Evolutionary conservation across 176 grass and related monocot species (phyloP).

Genomic region (Leersia perrieri): DNA sequence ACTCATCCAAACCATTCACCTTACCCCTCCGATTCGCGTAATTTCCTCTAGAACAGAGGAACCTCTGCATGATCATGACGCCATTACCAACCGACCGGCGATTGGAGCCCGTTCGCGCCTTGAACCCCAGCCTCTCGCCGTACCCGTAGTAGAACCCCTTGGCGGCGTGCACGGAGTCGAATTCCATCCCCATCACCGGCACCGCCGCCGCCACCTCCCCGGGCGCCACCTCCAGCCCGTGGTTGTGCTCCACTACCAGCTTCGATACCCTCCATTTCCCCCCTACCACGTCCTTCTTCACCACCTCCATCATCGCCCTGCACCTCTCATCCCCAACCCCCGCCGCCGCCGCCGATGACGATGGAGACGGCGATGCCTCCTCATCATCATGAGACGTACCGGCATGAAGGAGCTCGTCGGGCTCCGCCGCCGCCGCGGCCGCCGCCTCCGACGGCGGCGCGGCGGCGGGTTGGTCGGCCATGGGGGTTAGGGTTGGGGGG

Average conservation of each 20-base stretch:
- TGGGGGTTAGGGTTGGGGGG: conserved; percentile 24
- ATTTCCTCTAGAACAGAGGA: conserved; percentile 69
- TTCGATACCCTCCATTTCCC: conserved; percentile 72
- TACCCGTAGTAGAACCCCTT: conserved; percentile 73
- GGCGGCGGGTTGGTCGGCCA: neutral
- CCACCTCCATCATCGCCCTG: conserved; percentile 93
- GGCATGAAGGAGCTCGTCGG: conserved; percentile 13
- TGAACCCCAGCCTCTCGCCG: conserved; percentile 59
- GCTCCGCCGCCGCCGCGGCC: conserved; percentile 13
- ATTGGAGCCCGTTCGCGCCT: conserved; percentile 59
- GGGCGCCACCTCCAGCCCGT: conserved; percentile 29
- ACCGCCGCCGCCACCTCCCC: neutral
- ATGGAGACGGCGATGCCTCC: conserved; percentile 13
- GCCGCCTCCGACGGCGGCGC: neutral
- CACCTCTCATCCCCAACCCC: conserved; percentile 32
- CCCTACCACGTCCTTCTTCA: conserved; percentile 50
- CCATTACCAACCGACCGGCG: conserved; percentile 50
- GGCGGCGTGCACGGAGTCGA: conserved; percentile 64
- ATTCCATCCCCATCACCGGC: conserved; percentile 69
- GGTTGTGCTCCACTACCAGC: conserved; percentile 72
- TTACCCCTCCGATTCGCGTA: conserved; percentile 22
- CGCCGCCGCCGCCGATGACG: neutral
- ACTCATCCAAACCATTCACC: conserved; percentile 20
- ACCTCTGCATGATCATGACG: conserved; percentile 73
- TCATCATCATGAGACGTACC: neutral